Evolutionary conservation across 768 basidiomycete genomes (phyloP).

Genomic region (Dendrothele bispora): DNA sequence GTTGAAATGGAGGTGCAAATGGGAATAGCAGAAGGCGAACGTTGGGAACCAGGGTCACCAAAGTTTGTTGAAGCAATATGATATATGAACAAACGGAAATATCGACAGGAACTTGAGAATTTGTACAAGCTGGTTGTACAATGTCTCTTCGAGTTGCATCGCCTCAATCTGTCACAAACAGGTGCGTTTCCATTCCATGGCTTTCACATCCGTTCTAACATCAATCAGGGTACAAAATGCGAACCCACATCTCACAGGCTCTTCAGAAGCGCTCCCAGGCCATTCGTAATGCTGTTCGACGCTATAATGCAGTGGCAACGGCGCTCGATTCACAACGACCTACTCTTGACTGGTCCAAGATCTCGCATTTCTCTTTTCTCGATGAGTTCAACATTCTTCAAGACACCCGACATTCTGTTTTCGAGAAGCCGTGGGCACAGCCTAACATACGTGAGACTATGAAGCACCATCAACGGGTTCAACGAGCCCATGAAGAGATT

Average conservation of each 20-base stretch:
- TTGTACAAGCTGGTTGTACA: slow-evolving; percentile 32
- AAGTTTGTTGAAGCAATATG: slow-evolving; percentile 19
- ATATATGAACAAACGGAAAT: slow-evolving; percentile 18
- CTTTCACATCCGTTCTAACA: not conserved
- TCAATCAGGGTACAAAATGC: slow-evolving; percentile 25
- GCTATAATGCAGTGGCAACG: slow-evolving; percentile 27
- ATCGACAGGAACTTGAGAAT: slow-evolving; percentile 26
- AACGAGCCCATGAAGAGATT: slow-evolving; percentile 25
- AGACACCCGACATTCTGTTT: slow-evolving; percentile 22
- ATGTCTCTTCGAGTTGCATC: slow-evolving; percentile 36
- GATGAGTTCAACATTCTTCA: slow-evolving; percentile 29
- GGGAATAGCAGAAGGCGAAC: slow-evolving; percentile 21
- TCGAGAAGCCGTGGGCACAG: slow-evolving; percentile 22
- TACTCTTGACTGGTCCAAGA: slow-evolving; percentile 20
- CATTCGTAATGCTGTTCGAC: slow-evolving; percentile 24
- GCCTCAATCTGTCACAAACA: slow-evolving; percentile 32
- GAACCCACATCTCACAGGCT: slow-evolving; percentile 28
- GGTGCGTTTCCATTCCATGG: slow-evolving; percentile 20
- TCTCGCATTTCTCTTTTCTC: slow-evolving; percentile 25
- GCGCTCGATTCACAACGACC: slow-evolving; percentile 18
- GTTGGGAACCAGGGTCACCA: slow-evolving; percentile 19
- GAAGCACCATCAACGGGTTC: slow-evolving; percentile 15
- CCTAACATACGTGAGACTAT: slow-evolving; percentile 19
- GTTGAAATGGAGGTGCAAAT: slow-evolving; percentile 20
- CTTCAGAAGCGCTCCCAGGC: slow-evolving; percentile 27